Conservation (phyloP, 768 basidiomycete genomes). For the Phaffia australis region DNA sequence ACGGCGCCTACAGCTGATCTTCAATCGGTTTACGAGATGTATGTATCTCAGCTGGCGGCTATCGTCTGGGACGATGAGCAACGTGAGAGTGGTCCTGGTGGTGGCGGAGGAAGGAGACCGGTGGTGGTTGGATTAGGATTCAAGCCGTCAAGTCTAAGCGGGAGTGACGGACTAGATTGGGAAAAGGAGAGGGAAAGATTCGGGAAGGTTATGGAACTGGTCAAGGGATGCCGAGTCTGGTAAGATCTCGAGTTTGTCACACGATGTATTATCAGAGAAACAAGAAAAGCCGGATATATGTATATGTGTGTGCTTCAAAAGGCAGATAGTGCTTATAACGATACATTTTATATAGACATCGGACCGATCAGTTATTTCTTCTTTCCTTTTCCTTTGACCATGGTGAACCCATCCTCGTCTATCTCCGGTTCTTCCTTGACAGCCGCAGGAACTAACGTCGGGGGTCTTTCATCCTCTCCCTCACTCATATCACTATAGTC, state of each 20-base stretch:
- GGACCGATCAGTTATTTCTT: conserved; percentile 3
- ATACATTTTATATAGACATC: too few species aligned
- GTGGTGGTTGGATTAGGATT: conserved; percentile 11
- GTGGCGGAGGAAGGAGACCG: conserved; percentile 5
- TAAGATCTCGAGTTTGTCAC: not conserved
- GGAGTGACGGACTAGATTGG: conserved; percentile 4
- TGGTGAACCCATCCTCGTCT: conserved; percentile 86
- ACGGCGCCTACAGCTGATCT: not conserved
- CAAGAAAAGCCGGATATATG: not conserved
- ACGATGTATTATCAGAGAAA: not conserved
- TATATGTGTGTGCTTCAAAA: too few species aligned
- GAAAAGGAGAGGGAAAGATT: not conserved
- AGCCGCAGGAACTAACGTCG: conserved; percentile 33
- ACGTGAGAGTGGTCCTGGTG: not conserved
- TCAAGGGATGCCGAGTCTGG: conserved; percentile 7
- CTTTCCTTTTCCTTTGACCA: conserved; percentile 47
- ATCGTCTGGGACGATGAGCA: conserved; percentile 15
- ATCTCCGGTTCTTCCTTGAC: conserved; percentile 54
- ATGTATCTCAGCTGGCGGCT: conserved; percentile 8
- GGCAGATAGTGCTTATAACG: too few species aligned
- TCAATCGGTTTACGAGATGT: conserved; percentile 11
- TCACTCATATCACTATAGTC: conserved; percentile 27
- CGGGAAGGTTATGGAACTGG: conserved; percentile 9
- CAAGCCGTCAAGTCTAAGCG: conserved; percentile 24
- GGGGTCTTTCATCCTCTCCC: conserved; percentile 44